Conservation (phyloP, 768 basidiomycete species). For the Piloderma croceum region DNA sequence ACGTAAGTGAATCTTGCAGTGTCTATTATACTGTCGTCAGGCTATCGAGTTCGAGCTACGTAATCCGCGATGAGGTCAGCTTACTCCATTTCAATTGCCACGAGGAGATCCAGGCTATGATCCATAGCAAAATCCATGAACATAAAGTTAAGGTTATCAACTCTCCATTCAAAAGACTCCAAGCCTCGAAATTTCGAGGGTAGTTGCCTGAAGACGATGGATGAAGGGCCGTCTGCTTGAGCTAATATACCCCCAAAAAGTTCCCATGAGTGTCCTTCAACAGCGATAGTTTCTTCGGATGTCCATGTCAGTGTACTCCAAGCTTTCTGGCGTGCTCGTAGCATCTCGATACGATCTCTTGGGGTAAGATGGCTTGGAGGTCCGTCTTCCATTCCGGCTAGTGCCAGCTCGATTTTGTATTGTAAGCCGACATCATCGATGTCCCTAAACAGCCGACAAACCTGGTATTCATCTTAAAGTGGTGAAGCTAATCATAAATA, state of each 20-base stretch:
- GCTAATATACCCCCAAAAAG: conserved; percentile 53
- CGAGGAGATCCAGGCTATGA: conserved; percentile 61
- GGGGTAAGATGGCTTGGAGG: conserved; percentile 22
- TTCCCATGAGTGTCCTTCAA: conserved; percentile 49
- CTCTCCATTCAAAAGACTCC: conserved; percentile 38
- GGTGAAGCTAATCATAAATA: too few relatives aligned
- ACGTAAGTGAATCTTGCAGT: conserved; percentile 47
- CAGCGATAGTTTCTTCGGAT: conserved; percentile 26
- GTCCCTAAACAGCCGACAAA: too few relatives aligned
- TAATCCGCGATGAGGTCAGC: conserved; percentile 7
- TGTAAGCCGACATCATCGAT: too few relatives aligned
- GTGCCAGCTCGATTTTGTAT: conserved; percentile 28
- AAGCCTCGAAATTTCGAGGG: conserved; percentile 47
- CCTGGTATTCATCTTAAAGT: too few relatives aligned
- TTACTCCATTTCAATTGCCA: conserved; percentile 42
- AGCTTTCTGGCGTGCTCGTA: conserved; percentile 34
- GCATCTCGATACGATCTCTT: conserved; percentile 32
- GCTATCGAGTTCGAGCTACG: neutral
- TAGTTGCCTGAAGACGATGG: conserved; percentile 41
- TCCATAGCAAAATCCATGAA: conserved; percentile 62
- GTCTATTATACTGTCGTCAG: too few relatives aligned
- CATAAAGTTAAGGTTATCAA: conserved; percentile 29
- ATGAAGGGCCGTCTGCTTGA: conserved; percentile 30
- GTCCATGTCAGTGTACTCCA: conserved; percentile 37
- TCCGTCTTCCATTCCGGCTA: conserved; percentile 24